Conservation (phyloP, 2,329 filamentous ascomycete species). For the Penicillium sp. region DNA sequence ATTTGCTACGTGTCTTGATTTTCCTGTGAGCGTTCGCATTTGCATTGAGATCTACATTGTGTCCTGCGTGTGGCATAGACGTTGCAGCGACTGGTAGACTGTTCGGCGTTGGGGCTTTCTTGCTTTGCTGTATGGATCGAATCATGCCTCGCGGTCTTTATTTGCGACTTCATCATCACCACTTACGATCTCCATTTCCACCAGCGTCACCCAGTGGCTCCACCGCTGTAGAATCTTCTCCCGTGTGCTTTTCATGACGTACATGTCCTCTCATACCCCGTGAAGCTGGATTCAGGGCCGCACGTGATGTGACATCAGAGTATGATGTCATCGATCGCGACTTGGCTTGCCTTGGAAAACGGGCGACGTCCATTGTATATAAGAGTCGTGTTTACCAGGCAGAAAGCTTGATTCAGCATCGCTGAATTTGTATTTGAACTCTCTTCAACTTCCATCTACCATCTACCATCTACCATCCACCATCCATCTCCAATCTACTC, state of each 20-base stretch:
- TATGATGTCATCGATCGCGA: constrained; percentile 20
- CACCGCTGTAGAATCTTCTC: constrained; percentile 11
- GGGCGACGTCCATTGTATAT: not conserved
- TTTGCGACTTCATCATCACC: no score
- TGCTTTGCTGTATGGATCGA: no score
- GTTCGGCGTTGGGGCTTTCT: not conserved
- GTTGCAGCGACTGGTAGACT: no score
- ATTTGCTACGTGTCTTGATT: not conserved
- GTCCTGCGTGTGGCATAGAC: not conserved
- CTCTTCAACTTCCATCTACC: not conserved
- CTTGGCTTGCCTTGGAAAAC: constrained; percentile 8
- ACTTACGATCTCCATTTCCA: no score
- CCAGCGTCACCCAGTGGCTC: no score
- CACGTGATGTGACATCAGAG: constrained; percentile 25
- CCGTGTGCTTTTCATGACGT: constrained; percentile 15
- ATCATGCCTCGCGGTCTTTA: no score
- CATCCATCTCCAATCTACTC: not conserved
- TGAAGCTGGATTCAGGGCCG: no score
- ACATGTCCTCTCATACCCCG: not conserved
- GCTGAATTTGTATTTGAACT: no score
- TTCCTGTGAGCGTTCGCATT: constrained; percentile 14
- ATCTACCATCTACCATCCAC: not conserved
- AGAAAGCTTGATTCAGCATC: no score
- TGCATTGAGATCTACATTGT: constrained; percentile 11
- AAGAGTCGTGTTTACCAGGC: not conserved